Evolutionary conservation across 768 basidiomycete species (phyloP), one percentile per base, ranked within the genome.

Genomic region (Amanita subjunquillea): DNA sequence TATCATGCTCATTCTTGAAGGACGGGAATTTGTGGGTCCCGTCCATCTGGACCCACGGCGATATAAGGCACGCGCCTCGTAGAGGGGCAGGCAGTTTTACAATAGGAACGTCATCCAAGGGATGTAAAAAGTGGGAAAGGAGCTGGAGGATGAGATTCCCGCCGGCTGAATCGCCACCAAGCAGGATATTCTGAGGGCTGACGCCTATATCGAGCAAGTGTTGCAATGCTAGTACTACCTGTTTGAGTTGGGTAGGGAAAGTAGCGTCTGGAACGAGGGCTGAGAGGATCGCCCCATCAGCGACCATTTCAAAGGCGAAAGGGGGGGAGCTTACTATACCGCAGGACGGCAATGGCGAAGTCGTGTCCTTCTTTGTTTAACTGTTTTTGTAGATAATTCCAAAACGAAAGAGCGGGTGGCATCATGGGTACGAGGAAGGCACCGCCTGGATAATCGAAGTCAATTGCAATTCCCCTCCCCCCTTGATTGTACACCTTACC

Each of bases 91-190:
- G 38, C 12, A 67, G 57, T 2, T 54, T 44, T 15, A 70, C 34
- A 25, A 54, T 57, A 2, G 65, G 63, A 8, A 70, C 51, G 27
- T 51, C 57, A 3, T 60, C 51, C 6, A 67, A 51, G 2, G 73
- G 72, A 44, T 71, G 71, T 2, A 72, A 59, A 25, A 69, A 56
- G 49, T 71, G 67, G 2, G 67, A 68, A 23, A 73, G 39, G 38
- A 71, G 53, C 53, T 69, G 67, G 27, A 70, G 58, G 29, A 67
- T 57, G 25, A 73, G 62, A 42, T 67, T 66, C 0, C 58, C 70
- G 9, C 73, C 73, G 8, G 73, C 73, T 8, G 72, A 73, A 56
- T 73, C 72, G 22, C 69, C 69, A 5, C 62, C 64, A 10, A 73
- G 51, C 42, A 67, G 60, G 17, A 72, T 57, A 55, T 71, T 61